phyloP scores from a whole-genome alignment of 305 asterid species.

The Fraxinus latifolia region DNA sequence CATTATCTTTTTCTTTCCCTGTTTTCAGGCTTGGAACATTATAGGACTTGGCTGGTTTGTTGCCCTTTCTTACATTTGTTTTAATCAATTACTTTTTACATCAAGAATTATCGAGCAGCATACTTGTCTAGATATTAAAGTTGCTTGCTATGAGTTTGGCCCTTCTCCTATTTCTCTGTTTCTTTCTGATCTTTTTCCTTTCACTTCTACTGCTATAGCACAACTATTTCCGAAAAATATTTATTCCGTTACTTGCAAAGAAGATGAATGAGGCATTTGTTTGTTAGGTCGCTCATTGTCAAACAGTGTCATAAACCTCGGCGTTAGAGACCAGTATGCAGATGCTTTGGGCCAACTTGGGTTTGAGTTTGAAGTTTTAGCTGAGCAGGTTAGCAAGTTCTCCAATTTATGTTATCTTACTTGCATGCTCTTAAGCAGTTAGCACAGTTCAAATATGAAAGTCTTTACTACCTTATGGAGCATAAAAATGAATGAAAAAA shows the following conservation, averaged over 20 bases:
- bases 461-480: neutral
- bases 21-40: neutral
- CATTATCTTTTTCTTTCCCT: neutral
- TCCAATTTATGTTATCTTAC: neutral
- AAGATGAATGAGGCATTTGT: constrained; percentile 10
- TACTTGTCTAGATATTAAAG: neutral
- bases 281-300: constrained; percentile 40
- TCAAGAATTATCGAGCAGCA: neutral
- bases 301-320: constrained; percentile 44
- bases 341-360: constrained; percentile 44
- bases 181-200: neutral
- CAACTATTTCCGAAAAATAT: neutral
- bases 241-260: neutral
- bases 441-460: neutral
- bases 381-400: constrained; percentile 35
- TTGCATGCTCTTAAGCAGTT: neutral
- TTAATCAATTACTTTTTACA: neutral
- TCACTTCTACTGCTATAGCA: neutral
- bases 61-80: neutral
- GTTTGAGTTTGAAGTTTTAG: constrained; percentile 42
- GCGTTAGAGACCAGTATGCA: constrained; percentile 40
- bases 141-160: neutral
- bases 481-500: neutral
- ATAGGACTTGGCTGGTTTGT: neutral
- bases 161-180: neutral